Percentiles rank a stretch among this genome's conserved stretches.
Conservation (phyloP, 192 early-diverging fungal species). For the Geosiphon pyriformis region DNA sequence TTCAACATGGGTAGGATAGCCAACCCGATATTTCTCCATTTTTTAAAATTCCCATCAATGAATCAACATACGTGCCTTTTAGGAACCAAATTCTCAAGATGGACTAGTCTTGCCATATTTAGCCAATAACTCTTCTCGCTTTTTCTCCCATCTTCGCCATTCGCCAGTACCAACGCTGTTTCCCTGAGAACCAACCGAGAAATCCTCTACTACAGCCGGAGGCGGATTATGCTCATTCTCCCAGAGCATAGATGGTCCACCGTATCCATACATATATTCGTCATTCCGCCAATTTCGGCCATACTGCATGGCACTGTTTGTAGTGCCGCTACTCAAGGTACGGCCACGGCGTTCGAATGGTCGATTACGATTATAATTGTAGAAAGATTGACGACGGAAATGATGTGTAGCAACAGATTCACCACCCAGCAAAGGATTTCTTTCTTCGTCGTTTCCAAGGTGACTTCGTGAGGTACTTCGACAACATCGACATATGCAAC, state of each 20-base stretch:
- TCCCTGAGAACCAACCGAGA: constrained; percentile 10
- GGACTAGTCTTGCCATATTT: constrained; percentile 24
- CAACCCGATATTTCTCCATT: no score
- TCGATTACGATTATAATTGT: constrained; percentile 26
- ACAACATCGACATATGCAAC: constrained; percentile 23
- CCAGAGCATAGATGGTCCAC: constrained; percentile 16
- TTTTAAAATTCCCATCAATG: no score
- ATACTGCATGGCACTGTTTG: constrained; percentile 2
- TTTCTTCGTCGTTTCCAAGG: constrained; percentile 10
- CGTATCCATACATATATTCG: constrained; percentile 26
- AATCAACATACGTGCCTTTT: no score
- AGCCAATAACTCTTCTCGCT: constrained; percentile 25
- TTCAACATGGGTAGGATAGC: no score
- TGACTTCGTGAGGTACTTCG: not conserved
- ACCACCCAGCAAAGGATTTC: constrained; percentile 1
- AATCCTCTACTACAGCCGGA: constrained; percentile 1
- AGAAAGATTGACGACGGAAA: constrained; percentile 21
- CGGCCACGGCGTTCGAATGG: constrained; percentile 22
- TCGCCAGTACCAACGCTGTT: constrained; percentile 6
- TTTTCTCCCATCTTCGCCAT: constrained; percentile 26
- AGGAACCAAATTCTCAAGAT: no score
- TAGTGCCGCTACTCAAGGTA: constrained; percentile 14
- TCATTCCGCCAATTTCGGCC: constrained; percentile 23
- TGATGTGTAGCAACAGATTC: constrained; percentile 21
- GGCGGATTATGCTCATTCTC: constrained; percentile 9